A percentile compares a stretch with the other conserved stretches of the same genome.
phyloP scores from a whole-genome alignment of 148 eudicot species.

The Rhododendron vialii region DNA sequence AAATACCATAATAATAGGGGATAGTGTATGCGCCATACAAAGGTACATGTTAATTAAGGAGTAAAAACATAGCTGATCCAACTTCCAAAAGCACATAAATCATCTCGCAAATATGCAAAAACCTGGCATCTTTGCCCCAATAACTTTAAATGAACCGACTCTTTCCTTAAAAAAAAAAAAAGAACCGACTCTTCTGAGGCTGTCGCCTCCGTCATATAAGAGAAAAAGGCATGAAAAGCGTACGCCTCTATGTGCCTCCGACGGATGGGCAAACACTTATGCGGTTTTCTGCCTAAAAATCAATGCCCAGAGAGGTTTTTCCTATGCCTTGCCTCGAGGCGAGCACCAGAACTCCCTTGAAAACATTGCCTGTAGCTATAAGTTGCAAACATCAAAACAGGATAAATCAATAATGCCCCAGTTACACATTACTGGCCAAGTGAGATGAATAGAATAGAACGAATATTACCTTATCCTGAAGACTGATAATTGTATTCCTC shows the following conservation, averaged over 20 bases:
- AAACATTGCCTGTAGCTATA: background rate
- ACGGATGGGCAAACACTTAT: background rate
- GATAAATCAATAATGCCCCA: background rate
- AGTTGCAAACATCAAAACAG: background rate
- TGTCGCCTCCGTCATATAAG: background rate
- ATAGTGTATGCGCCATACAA: background rate
- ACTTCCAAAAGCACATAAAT: background rate
- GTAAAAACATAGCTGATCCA: background rate
- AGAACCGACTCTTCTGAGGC: background rate
- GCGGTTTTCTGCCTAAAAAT: background rate
- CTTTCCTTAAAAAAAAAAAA: too few species aligned
- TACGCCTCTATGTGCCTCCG: background rate
- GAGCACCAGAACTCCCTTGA: background rate
- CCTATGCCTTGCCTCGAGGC: background rate
- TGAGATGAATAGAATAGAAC: background rate
- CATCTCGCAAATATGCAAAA: background rate
- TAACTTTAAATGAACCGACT: too few species aligned
- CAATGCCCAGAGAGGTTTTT: background rate
- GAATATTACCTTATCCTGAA: constrained; percentile 34
- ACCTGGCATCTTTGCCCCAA: background rate
- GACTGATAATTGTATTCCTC: constrained; percentile 31
- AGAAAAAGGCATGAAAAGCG: background rate
- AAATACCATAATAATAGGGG: background rate
- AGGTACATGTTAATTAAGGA: background rate
- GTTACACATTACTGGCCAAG: background rate